Base-by-base conservation (phyloP, 129 eudicot species). In the Artemisia annua region DNA sequence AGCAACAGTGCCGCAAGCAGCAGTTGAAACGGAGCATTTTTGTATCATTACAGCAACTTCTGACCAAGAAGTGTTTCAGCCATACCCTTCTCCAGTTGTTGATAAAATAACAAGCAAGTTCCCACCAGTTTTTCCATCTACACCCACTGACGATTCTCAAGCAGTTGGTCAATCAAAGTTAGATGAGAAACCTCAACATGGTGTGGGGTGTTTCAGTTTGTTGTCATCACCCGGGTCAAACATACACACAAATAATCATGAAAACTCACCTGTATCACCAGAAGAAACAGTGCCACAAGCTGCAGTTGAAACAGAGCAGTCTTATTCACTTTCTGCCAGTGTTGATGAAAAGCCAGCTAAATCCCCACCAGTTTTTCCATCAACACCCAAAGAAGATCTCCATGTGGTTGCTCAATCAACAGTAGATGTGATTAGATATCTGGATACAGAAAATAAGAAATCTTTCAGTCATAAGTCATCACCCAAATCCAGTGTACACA, bases 271-370 rank as follows among this genome's bases (percentile, higher is more conserved):
- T 78, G 54, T 30, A 32, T 32, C 67, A 30, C 16, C 61, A 8
- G 83, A 78, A 59, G 46, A 66, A 14, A 14, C 3, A 48, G 70
- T 18, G 18, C 46, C 82, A 30, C 75, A 81, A 43, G 55, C 76
- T 64, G 78, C 68, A 72, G 77, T 70, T 52, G 28, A 56, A 56
- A 63, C 86, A 39, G 20, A 82, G 58, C 78, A 54, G 63, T 24
- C 72, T 0, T 48, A 75, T 48, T 56, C 61, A 54, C 43, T 20
- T 75, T 46, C 80, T 26, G 70, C 81, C 18, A 66, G 48, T 30
- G 87, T 70, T 24, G 82, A 82, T 71, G 83, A 75, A 64, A 79
- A 63, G 60, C 51, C 72, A 43, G 71, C 71, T 72, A 84, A 70
- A 51, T 66, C 48, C 76, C 84, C 63, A 15, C 73, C 81, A 12